Evolutionary conservation across 2,329 filamentous ascomycete genomes (phyloP).

Genomic region (Aspergillus sp.): DNA sequence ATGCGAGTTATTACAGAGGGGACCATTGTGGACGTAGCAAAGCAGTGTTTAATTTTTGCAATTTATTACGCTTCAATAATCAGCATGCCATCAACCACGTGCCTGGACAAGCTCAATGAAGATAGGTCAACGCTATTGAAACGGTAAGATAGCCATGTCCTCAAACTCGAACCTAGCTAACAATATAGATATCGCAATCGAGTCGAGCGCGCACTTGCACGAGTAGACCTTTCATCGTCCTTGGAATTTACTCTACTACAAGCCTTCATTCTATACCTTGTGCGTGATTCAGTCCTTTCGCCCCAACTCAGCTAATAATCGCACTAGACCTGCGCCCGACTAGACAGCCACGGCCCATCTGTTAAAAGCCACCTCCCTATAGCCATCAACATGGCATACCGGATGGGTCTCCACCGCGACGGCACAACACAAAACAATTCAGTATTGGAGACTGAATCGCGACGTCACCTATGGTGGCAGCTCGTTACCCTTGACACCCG

Average conservation of each 20-base stretch:
- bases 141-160: constrained; percentile 10
- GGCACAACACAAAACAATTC: neutral
- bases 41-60: constrained; percentile 20
- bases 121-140: constrained; percentile 12
- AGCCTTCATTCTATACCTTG: constrained; percentile 24
- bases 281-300: neutral
- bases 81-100: constrained; percentile 16
- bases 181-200: constrained; percentile 19
- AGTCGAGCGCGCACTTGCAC: constrained; percentile 19
- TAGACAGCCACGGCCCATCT: constrained; percentile 17
- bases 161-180: neutral
- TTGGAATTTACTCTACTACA: constrained; percentile 21
- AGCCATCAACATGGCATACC: constrained; percentile 17
- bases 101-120: constrained; percentile 15
- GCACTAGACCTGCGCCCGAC: constrained; percentile 18
- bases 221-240: constrained; percentile 14
- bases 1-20: constrained; percentile 35
- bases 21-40: neutral
- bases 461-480: constrained; percentile 29
- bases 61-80: constrained; percentile 23
- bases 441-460: constrained; percentile 24
- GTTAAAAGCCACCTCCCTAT: constrained; percentile 11
- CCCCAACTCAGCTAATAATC: neutral
- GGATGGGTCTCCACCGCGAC: constrained; percentile 18
- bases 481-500: constrained; percentile 22